phyloP scores from a whole-genome alignment of 192 early-diverging fungal genomes.

The Polychytrium aggregatum region DNA sequence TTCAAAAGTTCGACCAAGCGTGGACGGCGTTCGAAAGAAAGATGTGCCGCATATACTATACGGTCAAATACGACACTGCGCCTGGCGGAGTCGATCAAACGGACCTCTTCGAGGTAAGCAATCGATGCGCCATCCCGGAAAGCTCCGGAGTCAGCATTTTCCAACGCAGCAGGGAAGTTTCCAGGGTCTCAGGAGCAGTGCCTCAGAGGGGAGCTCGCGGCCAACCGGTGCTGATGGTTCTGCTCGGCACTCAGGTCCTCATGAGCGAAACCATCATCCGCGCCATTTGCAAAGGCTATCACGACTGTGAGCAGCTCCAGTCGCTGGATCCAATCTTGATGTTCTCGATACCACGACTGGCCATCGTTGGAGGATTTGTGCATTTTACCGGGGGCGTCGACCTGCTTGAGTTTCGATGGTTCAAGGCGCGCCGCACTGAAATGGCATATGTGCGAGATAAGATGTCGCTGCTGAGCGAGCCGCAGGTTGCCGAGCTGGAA shows the following conservation, averaged over 20 bases:
- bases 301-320: conserved; percentile 33
- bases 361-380: conserved; percentile 43
- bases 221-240: conserved; percentile 2
- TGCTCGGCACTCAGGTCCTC: conserved; percentile 28
- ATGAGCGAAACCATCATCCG: conserved; percentile 50
- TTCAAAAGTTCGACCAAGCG: conserved; percentile 50
- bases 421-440: too few relatives aligned
- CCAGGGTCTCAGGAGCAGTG: not conserved
- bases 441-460: too few relatives aligned
- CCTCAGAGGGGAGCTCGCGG: not conserved
- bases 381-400: conserved; percentile 41
- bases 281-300: conserved; percentile 13
- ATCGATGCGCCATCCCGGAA: conserved; percentile 9
- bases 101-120: conserved; percentile 40
- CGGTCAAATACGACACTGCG: conserved; percentile 29
- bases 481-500: too few relatives aligned
- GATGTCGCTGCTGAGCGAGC: conserved; percentile 2
- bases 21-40: conserved; percentile 60
- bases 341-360: conserved; percentile 44
- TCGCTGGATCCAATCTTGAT: conserved; percentile 47
- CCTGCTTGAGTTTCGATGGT: conserved; percentile 55
- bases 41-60: conserved; percentile 61
- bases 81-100: conserved; percentile 26
- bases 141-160: not conserved
- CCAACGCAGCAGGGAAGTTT: not conserved